phyloP scores from a whole-genome alignment of 2,329 filamentous ascomycete species.

The Colletotrichum horii region DNA sequence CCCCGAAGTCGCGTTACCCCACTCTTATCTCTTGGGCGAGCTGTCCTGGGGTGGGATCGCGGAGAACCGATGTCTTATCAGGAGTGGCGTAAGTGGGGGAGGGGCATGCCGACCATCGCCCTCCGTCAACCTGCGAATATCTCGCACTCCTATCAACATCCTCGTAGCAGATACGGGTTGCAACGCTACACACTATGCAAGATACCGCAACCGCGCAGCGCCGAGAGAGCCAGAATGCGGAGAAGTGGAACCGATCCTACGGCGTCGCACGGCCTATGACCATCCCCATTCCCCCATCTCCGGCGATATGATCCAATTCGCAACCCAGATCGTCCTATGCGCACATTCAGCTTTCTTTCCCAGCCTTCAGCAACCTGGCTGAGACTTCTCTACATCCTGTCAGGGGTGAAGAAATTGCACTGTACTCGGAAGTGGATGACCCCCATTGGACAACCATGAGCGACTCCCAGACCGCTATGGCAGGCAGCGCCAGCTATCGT shows the following conservation, averaged over 20 bases:
- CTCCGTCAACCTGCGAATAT: not conserved
- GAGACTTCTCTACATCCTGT: not conserved
- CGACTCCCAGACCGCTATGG: not conserved
- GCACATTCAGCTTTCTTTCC: not conserved
- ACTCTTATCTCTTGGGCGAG: constrained; percentile 3
- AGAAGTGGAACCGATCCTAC: not conserved
- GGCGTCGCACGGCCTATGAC: not conserved
- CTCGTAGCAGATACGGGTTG: not conserved
- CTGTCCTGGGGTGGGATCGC: not conserved
- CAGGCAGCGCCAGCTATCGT: not conserved
- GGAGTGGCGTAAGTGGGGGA: constrained; percentile 4
- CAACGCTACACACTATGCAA: not conserved
- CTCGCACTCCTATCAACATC: not conserved
- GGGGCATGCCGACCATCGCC: not conserved
- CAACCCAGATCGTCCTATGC: not conserved
- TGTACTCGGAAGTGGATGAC: not conserved
- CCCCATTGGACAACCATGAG: not conserved
- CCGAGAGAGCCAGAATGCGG: not conserved
- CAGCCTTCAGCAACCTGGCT: not conserved
- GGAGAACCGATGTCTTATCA: not conserved
- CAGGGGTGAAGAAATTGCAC: not conserved
- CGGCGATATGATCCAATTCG: not conserved
- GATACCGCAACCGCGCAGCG: not conserved
- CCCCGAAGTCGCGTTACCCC: not conserved
- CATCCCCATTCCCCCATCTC: constrained; percentile 17